A percentile compares a stretch with the other conserved stretches of the same genome.
phyloP scores from a whole-genome alignment of 176 grass and related monocot species.

The Ensete ventricosum region DNA sequence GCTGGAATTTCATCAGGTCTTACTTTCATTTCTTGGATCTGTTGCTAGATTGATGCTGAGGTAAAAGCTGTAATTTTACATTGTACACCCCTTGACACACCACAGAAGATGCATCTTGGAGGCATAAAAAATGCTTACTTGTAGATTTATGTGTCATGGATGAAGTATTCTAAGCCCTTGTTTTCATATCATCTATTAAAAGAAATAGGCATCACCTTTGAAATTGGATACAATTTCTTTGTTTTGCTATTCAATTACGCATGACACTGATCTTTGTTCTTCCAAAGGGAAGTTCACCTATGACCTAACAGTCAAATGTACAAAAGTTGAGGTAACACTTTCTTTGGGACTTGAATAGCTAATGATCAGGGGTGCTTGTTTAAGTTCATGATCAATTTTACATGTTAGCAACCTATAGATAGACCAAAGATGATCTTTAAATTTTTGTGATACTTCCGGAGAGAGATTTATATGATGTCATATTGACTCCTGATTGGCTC shows the following conservation, averaged over 20 bases:
- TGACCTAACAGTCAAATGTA: too few species aligned
- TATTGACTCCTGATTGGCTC: too few species aligned
- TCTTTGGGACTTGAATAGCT: too few species aligned
- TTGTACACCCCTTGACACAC: background rate
- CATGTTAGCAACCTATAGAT: too few species aligned
- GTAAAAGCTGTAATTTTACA: background rate
- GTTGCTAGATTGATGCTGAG: background rate
- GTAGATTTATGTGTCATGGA: background rate
- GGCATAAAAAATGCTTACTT: background rate
- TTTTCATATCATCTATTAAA: background rate
- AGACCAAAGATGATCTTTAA: too few species aligned
- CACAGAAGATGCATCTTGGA: background rate
- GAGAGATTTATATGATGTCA: too few species aligned
- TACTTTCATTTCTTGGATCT: background rate
- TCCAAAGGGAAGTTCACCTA: too few species aligned
- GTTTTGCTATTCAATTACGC: background rate
- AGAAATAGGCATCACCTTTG: background rate
- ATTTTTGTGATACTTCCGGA: too few species aligned
- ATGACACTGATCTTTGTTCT: too few species aligned
- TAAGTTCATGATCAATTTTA: too few species aligned
- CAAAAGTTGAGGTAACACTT: too few species aligned
- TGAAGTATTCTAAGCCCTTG: background rate
- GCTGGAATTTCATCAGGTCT: conserved; percentile 85
- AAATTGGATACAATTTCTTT: background rate
- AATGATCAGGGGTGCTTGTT: too few species aligned